These are phyloP conservation scores for Lepidium didymum DNA, from an alignment of 345 rosid genomes.

Conservation along the genomic window DNA sequence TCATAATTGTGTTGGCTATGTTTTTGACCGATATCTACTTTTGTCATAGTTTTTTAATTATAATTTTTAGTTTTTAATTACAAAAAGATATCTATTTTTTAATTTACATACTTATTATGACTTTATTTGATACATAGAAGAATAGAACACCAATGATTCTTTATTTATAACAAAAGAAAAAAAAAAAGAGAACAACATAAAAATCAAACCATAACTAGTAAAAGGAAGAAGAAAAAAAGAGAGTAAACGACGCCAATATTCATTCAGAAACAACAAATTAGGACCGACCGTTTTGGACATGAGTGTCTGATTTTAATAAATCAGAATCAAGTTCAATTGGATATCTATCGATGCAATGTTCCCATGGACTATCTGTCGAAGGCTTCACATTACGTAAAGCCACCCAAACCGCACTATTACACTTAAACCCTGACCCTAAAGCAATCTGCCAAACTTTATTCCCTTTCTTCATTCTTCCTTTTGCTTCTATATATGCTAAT, in stretches of 20 bases:
- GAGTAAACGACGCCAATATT: neutral
- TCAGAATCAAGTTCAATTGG: constrained; percentile 39
- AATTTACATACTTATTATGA: no score
- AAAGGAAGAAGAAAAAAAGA: neutral
- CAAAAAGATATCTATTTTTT: no score
- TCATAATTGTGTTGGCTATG: no score
- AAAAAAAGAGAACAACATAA: neutral
- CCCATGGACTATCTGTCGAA: constrained; percentile 53
- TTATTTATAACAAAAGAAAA: constrained; percentile 20
- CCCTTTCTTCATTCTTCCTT: constrained; percentile 67
- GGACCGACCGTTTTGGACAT: constrained; percentile 17
- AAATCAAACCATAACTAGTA: neutral
- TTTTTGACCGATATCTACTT: no score
- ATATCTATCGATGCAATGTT: constrained; percentile 57
- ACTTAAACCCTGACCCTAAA: constrained; percentile 82
- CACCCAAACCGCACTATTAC: constrained; percentile 81
- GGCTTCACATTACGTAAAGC: constrained; percentile 48
- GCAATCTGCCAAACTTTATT: constrained; percentile 84
- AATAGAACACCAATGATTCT: constrained; percentile 10
- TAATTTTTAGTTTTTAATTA: no score
- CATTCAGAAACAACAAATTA: constrained; percentile 1
- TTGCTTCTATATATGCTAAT: constrained; percentile 70
- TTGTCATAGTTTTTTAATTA: no score
- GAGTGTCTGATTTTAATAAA: neutral
- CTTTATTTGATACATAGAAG: neutral